Evolutionary conservation across 805 yeast species (phyloP), one percentile per base, ranked within the genome.

Genomic region (Lipomyces sp.): DNA sequence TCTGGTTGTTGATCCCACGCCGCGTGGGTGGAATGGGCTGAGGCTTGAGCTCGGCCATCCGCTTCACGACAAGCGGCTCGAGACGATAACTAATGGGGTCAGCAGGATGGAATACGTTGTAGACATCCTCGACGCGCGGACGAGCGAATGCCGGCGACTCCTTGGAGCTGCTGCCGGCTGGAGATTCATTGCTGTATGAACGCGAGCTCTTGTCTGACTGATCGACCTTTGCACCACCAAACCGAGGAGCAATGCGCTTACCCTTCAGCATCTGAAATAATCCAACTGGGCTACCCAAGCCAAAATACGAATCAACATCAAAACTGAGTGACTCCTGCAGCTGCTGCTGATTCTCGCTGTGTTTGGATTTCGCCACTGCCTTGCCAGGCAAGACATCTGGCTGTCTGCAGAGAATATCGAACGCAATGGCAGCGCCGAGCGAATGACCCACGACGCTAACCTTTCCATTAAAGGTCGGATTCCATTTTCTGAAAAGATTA

Each of bases 391-490:
- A 23, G 4, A 13, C 13, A 35, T 44, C 69, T 1, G 72, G 74
- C 58, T 80, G 84, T 16, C 69, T 63, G 8, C 82, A 69, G 14
- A 89, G 65, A 13, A 91, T 73, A 65, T 91, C 97, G 63, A 86
- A 81, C 1, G 82, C 73, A 32, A 91, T 85, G 0, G 91, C 85
- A 2, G 95, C 84, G 0, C 98, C 98, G 32, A 91, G 70, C 0
- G 98, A 91, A 66, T 91, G 98, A 1, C 96, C 98, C 52, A 89
- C 70, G 1, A 91, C 67, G 59, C 91, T 89, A 0, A 91, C 82
- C 57, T 82, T 79, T 0, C 96, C 96, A n/a, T 80, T 72, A 66
- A 86, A 86, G 18, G 74, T 68, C 0, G 95, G 95, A 57, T 90
- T 81, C 42, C 77, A 70, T 45, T 80, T 74, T 51, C 74, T 67